These are phyloP conservation scores for Syncephalastrum contaminatum DNA, from an alignment of 371 early-diverging fungal species.

Conservation along the genomic window DNA sequence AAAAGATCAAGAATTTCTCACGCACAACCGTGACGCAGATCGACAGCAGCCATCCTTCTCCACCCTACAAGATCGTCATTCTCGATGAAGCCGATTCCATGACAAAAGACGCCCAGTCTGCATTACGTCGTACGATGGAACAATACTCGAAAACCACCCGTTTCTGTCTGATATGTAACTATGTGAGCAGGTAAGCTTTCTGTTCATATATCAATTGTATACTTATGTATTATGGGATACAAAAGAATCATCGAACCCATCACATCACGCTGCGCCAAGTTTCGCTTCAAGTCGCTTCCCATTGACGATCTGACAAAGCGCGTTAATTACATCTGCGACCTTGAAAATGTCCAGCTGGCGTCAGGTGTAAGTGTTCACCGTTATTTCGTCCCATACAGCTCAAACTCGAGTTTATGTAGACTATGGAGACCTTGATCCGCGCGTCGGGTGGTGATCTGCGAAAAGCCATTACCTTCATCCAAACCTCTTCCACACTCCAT, in stretches of 20 bases:
- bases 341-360: slow-evolving; percentile 64
- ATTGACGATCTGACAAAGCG: slow-evolving; percentile 51
- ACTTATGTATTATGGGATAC: not conserved
- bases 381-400: no score
- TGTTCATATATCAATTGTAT: slow-evolving; percentile 1
- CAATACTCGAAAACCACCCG: slow-evolving; percentile 93
- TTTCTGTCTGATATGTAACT: slow-evolving; percentile 99
- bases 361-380: slow-evolving; percentile 31
- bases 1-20: slow-evolving; percentile 98
- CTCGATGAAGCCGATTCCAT: slow-evolving; percentile 99
- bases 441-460: slow-evolving; percentile 91
- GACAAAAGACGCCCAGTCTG: slow-evolving; percentile 98
- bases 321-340: slow-evolving; percentile 62
- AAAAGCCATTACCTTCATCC: slow-evolving; percentile 89
- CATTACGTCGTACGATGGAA: slow-evolving; percentile 99
- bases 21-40: slow-evolving; percentile 60
- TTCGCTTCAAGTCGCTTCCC: slow-evolving; percentile 88
- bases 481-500: slow-evolving; percentile 77
- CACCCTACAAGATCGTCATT: slow-evolving; percentile 96
- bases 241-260: slow-evolving; percentile 92
- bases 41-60: slow-evolving; percentile 54
- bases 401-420: slow-evolving; percentile 35
- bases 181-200: slow-evolving; percentile 72
- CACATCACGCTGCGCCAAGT: slow-evolving; percentile 95
- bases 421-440: slow-evolving; percentile 71